Conservation (phyloP, 1,139 yeast species). For the Schizosaccharomyces versatilis region DNA sequence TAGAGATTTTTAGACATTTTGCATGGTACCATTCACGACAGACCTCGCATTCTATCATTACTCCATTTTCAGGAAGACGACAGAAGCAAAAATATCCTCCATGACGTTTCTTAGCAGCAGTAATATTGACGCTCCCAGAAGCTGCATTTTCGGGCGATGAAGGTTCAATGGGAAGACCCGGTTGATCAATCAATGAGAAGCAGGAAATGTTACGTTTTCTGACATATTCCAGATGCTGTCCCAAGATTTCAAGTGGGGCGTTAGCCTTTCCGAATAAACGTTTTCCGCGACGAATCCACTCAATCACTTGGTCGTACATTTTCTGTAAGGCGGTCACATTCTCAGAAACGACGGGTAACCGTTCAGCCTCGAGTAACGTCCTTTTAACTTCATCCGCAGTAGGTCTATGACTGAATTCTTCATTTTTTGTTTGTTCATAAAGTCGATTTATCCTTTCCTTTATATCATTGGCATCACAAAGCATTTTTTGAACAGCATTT, state of each 20-base stretch:
- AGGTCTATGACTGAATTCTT: constrained; percentile 8
- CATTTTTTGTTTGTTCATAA: constrained; percentile 7
- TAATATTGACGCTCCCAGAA: not conserved
- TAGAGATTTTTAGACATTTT: constrained; percentile 30
- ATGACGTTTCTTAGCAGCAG: not conserved
- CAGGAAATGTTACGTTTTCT: constrained; percentile 19
- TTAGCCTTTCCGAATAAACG: constrained; percentile 22
- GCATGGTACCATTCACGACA: constrained; percentile 63
- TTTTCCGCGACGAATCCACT: constrained; percentile 28
- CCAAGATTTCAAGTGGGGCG: constrained; percentile 20
- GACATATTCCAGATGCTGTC: constrained; percentile 19
- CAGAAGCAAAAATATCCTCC: constrained; percentile 38
- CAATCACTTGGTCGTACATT: constrained; percentile 19
- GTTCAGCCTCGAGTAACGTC: constrained; percentile 4
- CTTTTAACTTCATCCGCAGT: constrained; percentile 13
- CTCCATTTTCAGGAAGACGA: constrained; percentile 42
- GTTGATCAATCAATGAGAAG: constrained; percentile 24
- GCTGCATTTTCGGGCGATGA: not conserved
- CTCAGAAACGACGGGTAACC: constrained; percentile 8
- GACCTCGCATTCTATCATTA: constrained; percentile 56
- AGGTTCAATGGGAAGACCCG: constrained; percentile 6
- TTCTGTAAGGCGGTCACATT: constrained; percentile 13
- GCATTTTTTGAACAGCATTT: constrained; percentile 11
- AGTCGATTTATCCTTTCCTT: constrained; percentile 7
- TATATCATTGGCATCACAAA: constrained; percentile 18